These are phyloP conservation scores for Solanum pinnatisectum DNA, from an alignment of 257 asterid genomes.

Conservation along the genomic window DNA sequence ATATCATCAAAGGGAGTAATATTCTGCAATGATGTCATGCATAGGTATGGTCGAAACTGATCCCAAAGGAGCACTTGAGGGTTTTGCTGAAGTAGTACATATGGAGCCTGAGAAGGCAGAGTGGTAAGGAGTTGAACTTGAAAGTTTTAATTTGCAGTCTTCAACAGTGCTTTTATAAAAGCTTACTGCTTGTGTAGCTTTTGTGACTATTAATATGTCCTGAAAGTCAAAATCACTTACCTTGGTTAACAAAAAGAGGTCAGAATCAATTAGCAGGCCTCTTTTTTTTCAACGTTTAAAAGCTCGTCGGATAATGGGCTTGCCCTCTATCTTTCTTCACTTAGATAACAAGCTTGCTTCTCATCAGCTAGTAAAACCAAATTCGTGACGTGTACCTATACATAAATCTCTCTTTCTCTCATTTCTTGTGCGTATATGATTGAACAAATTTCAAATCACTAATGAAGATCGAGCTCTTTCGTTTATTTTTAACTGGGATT, in stretches of 20 bases:
- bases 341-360: not conserved
- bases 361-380: not conserved
- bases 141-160: not conserved
- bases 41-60: conserved; percentile 84
- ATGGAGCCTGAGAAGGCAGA: conserved; percentile 97
- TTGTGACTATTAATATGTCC: not conserved
- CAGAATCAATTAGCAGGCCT: not conserved
- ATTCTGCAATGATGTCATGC: not conserved
- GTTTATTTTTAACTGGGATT: not conserved
- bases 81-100: conserved; percentile 77
- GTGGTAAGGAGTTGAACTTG: conserved; percentile 39
- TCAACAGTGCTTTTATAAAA: not conserved
- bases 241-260: not conserved
- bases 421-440: not conserved
- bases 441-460: not conserved
- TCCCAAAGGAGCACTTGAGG: conserved; percentile 88
- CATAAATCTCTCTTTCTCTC: not conserved
- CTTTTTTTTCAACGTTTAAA: not conserved
- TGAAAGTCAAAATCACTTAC: not conserved
- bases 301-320: not conserved
- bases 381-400: not conserved
- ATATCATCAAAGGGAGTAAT: not conserved
- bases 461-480: not conserved
- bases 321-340: not conserved
- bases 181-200: not conserved